Percentiles rank a stretch among this genome's conserved stretches.
These are phyloP conservation scores for Tephrocybe sp. DNA, from an alignment of 768 basidiomycete genomes.

Conservation along the genomic window DNA sequence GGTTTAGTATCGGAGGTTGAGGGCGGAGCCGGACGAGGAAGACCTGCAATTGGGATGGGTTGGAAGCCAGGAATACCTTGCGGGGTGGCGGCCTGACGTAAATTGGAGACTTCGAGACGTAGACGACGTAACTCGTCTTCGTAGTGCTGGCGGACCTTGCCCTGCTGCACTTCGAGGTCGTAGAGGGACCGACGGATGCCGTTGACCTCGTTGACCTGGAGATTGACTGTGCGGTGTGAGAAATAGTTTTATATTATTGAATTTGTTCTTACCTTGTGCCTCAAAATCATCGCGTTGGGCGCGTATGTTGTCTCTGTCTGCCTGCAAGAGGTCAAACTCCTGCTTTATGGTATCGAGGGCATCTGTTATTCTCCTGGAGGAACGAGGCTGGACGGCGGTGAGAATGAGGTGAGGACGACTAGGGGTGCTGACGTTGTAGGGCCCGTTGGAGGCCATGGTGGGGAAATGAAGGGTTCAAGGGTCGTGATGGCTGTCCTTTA, in stretches of 20 bases:
- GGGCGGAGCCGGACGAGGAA: slow-evolving; percentile 2
- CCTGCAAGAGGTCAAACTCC: slow-evolving; percentile 72
- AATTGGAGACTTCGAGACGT: slow-evolving; percentile 60
- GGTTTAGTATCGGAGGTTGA: not conserved
- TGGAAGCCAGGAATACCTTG: slow-evolving; percentile 21
- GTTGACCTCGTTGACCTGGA: slow-evolving; percentile 88
- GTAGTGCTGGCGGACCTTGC: slow-evolving; percentile 82
- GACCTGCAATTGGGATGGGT: slow-evolving; percentile 9
- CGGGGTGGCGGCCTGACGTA: slow-evolving; percentile 13
- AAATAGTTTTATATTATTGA: not conserved
- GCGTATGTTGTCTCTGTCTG: slow-evolving; percentile 56
- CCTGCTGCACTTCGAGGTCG: slow-evolving; percentile 88
- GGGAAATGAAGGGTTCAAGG: slow-evolving; percentile 5
- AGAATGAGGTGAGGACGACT: not conserved
- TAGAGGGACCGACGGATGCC: slow-evolving; percentile 88
- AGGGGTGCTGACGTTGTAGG: not conserved
- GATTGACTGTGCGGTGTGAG: slow-evolving; percentile 47
- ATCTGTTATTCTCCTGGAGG: slow-evolving; percentile 53
- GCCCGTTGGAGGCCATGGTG: slow-evolving; percentile 8
- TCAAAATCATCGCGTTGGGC: slow-evolving; percentile 92
- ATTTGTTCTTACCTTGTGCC: slow-evolving; percentile 64
- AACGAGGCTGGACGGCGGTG: slow-evolving; percentile 6
- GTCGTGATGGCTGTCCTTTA: slow-evolving; percentile 15
- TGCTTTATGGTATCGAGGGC: slow-evolving; percentile 75
- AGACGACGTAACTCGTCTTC: slow-evolving; percentile 81